Conservation (phyloP, 768 basidiomycete species). For the Amanita exitialis region DNA sequence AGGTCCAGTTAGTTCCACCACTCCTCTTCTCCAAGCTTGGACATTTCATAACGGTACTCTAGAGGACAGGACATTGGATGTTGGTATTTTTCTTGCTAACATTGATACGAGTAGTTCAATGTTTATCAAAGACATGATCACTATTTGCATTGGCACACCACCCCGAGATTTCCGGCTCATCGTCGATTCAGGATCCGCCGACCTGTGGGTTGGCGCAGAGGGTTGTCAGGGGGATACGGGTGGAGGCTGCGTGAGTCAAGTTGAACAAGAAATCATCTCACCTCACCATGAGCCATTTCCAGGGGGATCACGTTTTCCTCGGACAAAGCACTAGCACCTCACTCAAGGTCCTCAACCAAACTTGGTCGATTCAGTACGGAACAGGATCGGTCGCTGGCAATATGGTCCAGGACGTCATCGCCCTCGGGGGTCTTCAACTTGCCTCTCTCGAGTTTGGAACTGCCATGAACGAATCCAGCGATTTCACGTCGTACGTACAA, state of each 20-base stretch:
- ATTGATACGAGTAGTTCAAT: neutral
- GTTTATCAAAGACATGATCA: conserved; percentile 19
- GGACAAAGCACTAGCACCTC: conserved; percentile 46
- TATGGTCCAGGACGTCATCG: conserved; percentile 46
- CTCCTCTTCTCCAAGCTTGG: neutral
- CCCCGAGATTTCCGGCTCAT: conserved; percentile 35
- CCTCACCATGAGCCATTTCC: neutral
- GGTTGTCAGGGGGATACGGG: conserved; percentile 26
- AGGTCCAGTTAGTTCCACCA: conserved; percentile 38
- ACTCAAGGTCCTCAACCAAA: conserved; percentile 35
- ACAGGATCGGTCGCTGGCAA: conserved; percentile 50
- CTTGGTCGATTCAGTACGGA: conserved; percentile 42
- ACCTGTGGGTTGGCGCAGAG: conserved; percentile 48
- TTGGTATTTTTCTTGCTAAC: conserved; percentile 10
- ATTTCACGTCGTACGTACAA: conserved; percentile 34
- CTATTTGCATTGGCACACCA: conserved; percentile 34
- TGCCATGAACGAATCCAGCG: conserved; percentile 38
- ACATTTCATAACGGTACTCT: neutral
- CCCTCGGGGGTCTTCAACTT: conserved; percentile 47
- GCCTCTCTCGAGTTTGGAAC: conserved; percentile 50
- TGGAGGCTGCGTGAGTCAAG: conserved; percentile 18
- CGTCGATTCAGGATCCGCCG: conserved; percentile 55
- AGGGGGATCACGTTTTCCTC: conserved; percentile 37
- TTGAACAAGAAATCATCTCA: neutral
- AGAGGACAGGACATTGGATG: conserved; percentile 46